These are phyloP conservation scores for Leishmania amazonensis DNA, from an alignment of 208 protist genomes.

Conservation along the genomic window DNA sequence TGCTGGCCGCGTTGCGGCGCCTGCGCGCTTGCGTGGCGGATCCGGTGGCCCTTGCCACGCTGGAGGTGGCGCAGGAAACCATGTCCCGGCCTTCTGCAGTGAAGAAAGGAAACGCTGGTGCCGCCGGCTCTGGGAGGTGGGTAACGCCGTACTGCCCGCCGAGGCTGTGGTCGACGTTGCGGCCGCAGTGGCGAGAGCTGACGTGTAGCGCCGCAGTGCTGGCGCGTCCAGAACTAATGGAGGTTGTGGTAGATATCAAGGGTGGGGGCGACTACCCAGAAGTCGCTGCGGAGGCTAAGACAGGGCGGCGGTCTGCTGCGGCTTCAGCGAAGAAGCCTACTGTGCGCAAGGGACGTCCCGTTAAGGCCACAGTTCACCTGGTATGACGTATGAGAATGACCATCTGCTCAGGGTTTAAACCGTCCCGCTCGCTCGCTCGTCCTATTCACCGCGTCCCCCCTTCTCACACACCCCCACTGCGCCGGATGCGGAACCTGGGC, in stretches of 20 bases:
- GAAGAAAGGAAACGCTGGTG: neutral
- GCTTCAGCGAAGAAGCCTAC: neutral
- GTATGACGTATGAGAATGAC: neutral
- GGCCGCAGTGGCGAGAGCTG: constrained; percentile 30
- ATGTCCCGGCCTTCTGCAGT: neutral
- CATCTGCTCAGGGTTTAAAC: neutral
- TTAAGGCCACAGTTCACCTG: neutral
- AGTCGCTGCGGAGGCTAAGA: neutral
- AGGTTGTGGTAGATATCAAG: constrained; percentile 16
- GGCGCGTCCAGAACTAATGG: constrained; percentile 7
- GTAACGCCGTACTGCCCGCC: constrained; percentile 27
- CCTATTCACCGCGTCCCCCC: neutral
- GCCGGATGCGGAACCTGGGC: neutral
- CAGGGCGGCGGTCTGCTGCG: neutral
- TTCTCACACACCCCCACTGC: neutral
- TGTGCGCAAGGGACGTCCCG: neutral
- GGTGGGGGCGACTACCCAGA: neutral
- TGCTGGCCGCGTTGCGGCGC: constrained; percentile 18
- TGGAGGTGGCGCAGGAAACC: constrained; percentile 11
- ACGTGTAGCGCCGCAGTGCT: constrained; percentile 8
- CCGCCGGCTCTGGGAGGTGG: constrained; percentile 3
- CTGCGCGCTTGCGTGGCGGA: constrained; percentile 13
- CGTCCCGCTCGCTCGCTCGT: neutral
- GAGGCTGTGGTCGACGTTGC: constrained; percentile 23
- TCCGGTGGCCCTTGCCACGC: constrained; percentile 7